A percentile compares a stretch with the other conserved stretches of the same genome.
These are phyloP conservation scores for Nematodospora valgi DNA, from an alignment of 805 yeast species.

Conservation along the genomic window DNA sequence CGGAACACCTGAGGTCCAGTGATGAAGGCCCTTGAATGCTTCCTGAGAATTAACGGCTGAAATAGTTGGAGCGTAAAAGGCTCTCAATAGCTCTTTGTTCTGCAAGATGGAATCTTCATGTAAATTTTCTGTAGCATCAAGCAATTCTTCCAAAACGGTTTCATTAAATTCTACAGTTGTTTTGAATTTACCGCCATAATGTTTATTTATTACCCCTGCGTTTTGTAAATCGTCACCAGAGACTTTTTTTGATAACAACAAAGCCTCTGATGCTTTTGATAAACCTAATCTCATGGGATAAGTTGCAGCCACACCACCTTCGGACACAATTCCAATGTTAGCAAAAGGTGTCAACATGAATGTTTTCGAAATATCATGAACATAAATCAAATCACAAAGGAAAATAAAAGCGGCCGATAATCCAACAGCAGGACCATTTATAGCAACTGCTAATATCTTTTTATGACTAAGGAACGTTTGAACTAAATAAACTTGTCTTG, in stretches of 20 bases:
- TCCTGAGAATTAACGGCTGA: conserved; percentile 59
- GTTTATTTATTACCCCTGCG: conserved; percentile 60
- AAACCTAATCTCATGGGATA: conserved; percentile 68
- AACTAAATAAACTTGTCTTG: conserved; percentile 68
- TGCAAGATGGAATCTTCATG: conserved; percentile 40
- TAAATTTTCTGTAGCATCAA: conserved; percentile 35
- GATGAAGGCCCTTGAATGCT: conserved; percentile 60
- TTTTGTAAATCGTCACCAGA: conserved; percentile 50
- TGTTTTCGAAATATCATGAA: conserved; percentile 53
- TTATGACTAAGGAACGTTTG: conserved; percentile 64
- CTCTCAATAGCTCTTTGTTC: conserved; percentile 39
- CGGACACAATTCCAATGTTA: conserved; percentile 76
- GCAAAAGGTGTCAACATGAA: conserved; percentile 75
- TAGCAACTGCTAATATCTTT: conserved; percentile 66
- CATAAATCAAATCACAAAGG: conserved; percentile 72
- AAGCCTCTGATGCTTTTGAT: conserved; percentile 68
- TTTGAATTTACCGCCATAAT: conserved; percentile 38
- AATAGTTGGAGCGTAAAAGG: conserved; percentile 30
- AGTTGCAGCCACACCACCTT: conserved; percentile 71
- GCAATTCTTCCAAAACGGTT: conserved; percentile 34
- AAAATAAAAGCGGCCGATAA: conserved; percentile 69
- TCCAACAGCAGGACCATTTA: conserved; percentile 88
- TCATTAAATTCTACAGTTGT: conserved; percentile 42
- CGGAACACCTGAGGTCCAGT: conserved; percentile 73
- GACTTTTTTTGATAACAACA: conserved; percentile 65